Percentiles rank a stretch among this genome's conserved stretches.
phyloP scores from a whole-genome alignment of 2,329 filamentous ascomycete species.

The Leptographium lundbergii region DNA sequence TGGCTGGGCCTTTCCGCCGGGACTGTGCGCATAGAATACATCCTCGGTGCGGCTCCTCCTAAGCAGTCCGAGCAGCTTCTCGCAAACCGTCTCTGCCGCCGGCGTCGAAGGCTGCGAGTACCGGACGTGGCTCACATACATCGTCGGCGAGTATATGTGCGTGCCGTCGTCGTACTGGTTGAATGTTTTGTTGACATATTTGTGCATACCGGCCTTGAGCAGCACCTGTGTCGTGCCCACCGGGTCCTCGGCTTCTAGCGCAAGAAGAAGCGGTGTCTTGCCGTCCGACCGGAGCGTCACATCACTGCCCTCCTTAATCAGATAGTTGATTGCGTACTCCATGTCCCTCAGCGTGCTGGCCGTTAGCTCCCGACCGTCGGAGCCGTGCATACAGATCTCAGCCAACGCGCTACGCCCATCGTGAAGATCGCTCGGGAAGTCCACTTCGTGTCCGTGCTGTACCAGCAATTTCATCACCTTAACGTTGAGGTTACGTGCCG shows the following conservation, averaged over 20 bases:
- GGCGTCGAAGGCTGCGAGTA: slow-evolving; percentile 15
- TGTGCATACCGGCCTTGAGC: slow-evolving; percentile 52
- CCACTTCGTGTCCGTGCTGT: slow-evolving; percentile 46
- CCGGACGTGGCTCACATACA: slow-evolving; percentile 42
- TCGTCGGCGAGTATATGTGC: slow-evolving; percentile 50
- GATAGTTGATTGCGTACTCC: slow-evolving; percentile 42
- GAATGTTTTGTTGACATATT: slow-evolving; percentile 46
- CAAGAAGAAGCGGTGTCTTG: slow-evolving; percentile 47
- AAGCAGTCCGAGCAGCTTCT: slow-evolving; percentile 34
- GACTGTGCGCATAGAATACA: slow-evolving; percentile 33
- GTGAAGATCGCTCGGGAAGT: slow-evolving; percentile 51
- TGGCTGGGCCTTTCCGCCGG: slow-evolving; percentile 37
- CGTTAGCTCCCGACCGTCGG: slow-evolving; percentile 30
- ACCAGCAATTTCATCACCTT: slow-evolving; percentile 43
- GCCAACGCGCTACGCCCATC: slow-evolving; percentile 50
- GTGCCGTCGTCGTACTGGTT: slow-evolving; percentile 40
- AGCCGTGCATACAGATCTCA: slow-evolving; percentile 47
- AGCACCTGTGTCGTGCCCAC: slow-evolving; percentile 43
- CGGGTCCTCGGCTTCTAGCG: slow-evolving; percentile 43
- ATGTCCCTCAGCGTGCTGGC: slow-evolving; percentile 37
- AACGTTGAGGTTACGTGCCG: slow-evolving; percentile 45
- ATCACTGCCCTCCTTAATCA: slow-evolving; percentile 45
- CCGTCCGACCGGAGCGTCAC: slow-evolving; percentile 40
- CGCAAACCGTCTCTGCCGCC: slow-evolving; percentile 11
- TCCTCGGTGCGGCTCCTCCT: slow-evolving; percentile 39